Base-by-base conservation (phyloP, 495 filamentous ascomycete species). In the Peziza echinospora region DNA sequence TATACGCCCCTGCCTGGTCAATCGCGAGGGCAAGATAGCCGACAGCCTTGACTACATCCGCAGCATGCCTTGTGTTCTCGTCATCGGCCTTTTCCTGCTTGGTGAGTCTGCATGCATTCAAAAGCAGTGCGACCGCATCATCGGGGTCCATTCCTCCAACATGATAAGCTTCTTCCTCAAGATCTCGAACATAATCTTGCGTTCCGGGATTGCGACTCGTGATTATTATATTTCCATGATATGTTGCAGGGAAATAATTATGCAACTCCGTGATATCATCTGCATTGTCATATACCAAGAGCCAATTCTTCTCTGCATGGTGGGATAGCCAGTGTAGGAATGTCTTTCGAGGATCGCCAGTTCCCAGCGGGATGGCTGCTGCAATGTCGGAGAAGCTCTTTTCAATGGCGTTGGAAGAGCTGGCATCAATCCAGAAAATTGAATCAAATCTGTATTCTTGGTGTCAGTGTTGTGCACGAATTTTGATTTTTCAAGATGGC, bases 141-240 rank as follows among this genome's bases (percentile, higher is more conserved):
- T 11, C 23, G 21, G 24, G 23, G 11, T 11, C 22, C 44, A 46
- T 46, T 9, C 21, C n/a, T 25, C 19, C 23, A 17, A 46, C 44
- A 21, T 45, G 6, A 17, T 45, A 11, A 26, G 41, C 9, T 13
- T 37, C 13, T 37, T 37, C 19, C 4, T 37, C 6, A 6, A 37
- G 3, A 3, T 17, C 30, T 3, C 30, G 13, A 4, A 37, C 30
- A 2, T 13, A 13, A 17, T 37, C 30, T 37, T 17, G 13, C 19
- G 6, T 37, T 21, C 53, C 43, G 0, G 61, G 61, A 41, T 63
- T 61, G 44, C 63, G 49, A 16, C 58, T 64, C 0, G 63, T 65
- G 1, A 67, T 41, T 13, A 65, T 37, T 40, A 67, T 57, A 41
- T 53, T 43, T 7, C 60, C 64, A 43, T 45, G 54, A 5, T 56